These are phyloP conservation scores for Tricholoma sp. DNA, from an alignment of 768 basidiomycete species.

Conservation along the genomic window DNA sequence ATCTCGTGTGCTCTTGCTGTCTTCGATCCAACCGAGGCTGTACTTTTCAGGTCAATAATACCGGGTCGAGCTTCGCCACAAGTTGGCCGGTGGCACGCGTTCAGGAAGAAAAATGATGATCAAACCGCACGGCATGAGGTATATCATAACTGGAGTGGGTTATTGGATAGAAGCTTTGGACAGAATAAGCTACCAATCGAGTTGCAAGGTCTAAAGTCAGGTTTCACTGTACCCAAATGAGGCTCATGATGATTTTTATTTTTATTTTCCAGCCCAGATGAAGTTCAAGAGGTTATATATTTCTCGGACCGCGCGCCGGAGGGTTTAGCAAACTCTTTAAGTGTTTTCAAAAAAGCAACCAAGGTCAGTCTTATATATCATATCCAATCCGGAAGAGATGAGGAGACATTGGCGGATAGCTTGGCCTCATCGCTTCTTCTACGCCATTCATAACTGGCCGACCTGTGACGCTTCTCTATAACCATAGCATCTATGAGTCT, in stretches of 20 bases:
- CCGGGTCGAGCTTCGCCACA: conserved; percentile 52
- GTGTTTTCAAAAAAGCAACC: conserved; percentile 36
- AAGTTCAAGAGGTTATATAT: conserved; percentile 40
- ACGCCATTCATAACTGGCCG: conserved; percentile 79
- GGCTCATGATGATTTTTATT: neutral
- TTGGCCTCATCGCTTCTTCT: conserved; percentile 65
- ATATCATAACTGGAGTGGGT: conserved; percentile 40
- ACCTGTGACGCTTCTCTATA: conserved; percentile 63
- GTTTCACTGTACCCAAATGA: neutral
- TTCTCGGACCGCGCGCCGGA: conserved; percentile 56
- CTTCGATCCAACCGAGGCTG: conserved; percentile 38
- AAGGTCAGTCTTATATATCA: conserved; percentile 35
- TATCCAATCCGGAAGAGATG: neutral
- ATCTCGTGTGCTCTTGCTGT: conserved; percentile 55
- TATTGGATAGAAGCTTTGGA: conserved; percentile 36
- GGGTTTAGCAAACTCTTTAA: conserved; percentile 44
- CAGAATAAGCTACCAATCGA: conserved; percentile 29
- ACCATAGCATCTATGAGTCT: conserved; percentile 46
- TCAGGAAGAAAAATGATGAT: conserved; percentile 33
- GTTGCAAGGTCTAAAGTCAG: conserved; percentile 36
- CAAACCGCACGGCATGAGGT: conserved; percentile 10
- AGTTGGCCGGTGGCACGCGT: conserved; percentile 71
- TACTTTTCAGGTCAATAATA: conserved; percentile 59
- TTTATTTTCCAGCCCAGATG: conserved; percentile 19
- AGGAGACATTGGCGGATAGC: conserved; percentile 26